Base-by-base conservation (phyloP, 139 green algal genomes). In the Coelastrella sp. region DNA sequence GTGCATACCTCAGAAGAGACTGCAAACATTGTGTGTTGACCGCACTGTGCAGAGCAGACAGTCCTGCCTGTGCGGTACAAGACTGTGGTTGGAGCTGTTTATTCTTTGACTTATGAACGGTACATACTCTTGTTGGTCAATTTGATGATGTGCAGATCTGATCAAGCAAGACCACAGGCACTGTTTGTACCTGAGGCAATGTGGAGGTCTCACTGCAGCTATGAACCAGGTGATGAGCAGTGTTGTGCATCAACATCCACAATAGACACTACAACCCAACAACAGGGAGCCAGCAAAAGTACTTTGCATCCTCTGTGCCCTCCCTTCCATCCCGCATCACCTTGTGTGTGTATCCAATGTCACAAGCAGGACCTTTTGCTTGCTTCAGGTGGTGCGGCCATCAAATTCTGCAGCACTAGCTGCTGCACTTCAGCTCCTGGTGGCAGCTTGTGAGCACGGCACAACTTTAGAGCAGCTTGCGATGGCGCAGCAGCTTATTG, bases 181-280 rank as follows among this genome's bases (percentile, higher is more conserved):
- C 59, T 81, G 79, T n/a, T 67, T 92, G 15, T 92, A 94, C 86
- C 81, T 92, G 15, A 79, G 89, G 9, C 84, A 88, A 41, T 93
- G 88, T 79, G 89, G 89, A 1, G 91, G 91, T 6, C 35, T 94
- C 15, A n/a, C 81, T 57, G 87, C 88, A 37, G 74, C 72, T n/a
- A 53, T 59, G 1, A 45, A 66, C 11, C 73, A 38, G 72, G 64
- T 87, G 30, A 63, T n/a, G n/a, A n/a, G n/a, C n/a, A n/a, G n/a
- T n/a, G n/a, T n/a, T n/a, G n/a, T n/a, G n/a, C n/a, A n/a, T n/a
- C n/a, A n/a, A n/a, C n/a, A n/a, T n/a, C n/a, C n/a, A n/a, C n/a
- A n/a, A n/a, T n/a, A n/a, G n/a, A n/a, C n/a, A n/a, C n/a, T n/a
- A n/a, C n/a, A n/a, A n/a, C n/a, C n/a, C n/a, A n/a, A n/a, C n/a